Base-by-base conservation (phyloP, 257 asterid species). In the Solanum pimpinellifolium region DNA sequence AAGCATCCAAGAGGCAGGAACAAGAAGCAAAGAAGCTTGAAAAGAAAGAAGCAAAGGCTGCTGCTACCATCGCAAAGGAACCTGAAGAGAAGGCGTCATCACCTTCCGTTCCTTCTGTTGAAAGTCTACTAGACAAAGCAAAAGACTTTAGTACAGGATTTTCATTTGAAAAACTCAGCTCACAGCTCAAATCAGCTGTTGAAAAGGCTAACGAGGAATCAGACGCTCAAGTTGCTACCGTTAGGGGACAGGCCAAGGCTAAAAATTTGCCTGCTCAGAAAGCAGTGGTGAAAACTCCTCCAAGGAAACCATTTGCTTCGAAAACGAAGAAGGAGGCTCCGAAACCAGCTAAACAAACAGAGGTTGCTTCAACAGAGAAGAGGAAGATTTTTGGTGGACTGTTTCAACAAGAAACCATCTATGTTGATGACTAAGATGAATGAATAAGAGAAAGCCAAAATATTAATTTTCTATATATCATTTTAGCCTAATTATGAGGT, bases 331-430 rank as follows among this genome's bases (percentile, higher is more conserved):
- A 85, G 88, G 91, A 44, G 85, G 85, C 62, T 9, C 87, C 94
- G 6, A 90, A 94, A 85, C 91, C 95, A 74, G 87, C 90, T 44
- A 91, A 93, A 88, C 87, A 86, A 84, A 41, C 94, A 14, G 97
- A 92, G 87, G 44, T 92, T 76, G 88, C 90, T 76, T 87, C 89
- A 93, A 91, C 75, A 68, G 94, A 96, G 89, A 94, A 93, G 47
- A 92, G 97, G 88, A 93, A 96, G 88, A 92, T 95, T 70, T 95
- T 96, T 89, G 98, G 99, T 3, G 99, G 98, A 31, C 87, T 95
- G 89, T 96, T 96, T 92, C 86, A 93, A 93, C 99, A 96, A 90
- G 98, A 96, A 92, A 96, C 98, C 90, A 95, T 96, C 91, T 96
- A 96, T 10, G 99, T 95, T 88, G 98, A 96, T 87, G 98, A 94